Conservation (phyloP, 164 flowering plant species). For the Dillenia turbinata region DNA sequence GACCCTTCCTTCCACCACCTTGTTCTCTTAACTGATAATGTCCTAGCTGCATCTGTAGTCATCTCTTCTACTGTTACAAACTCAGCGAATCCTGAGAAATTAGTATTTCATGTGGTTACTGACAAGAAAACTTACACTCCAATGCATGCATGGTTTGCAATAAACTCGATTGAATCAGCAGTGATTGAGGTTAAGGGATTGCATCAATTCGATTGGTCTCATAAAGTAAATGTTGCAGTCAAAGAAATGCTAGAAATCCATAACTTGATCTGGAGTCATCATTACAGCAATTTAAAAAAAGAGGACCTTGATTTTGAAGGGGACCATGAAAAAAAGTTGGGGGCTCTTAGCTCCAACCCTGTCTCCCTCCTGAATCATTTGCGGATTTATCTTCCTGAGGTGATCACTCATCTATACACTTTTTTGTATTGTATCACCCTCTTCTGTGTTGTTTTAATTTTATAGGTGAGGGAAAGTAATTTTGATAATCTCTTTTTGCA, state of each 20-base stretch:
- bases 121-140: constrained; percentile 78
- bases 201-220: constrained; percentile 73
- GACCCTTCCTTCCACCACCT: constrained; percentile 55
- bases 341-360: constrained; percentile 40
- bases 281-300: constrained; percentile 23
- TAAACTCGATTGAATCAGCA: constrained; percentile 36
- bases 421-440: too few species aligned
- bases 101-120: constrained; percentile 71
- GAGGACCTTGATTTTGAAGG: constrained; percentile 18
- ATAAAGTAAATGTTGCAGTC: constrained; percentile 39
- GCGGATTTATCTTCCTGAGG: constrained; percentile 67
- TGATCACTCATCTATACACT: constrained; percentile 13
- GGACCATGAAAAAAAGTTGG: constrained; percentile 20
- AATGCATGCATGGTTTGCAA: constrained; percentile 85
- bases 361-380: constrained; percentile 56
- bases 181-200: constrained; percentile 75
- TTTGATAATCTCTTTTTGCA: constrained; percentile 1
- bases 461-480: too few species aligned
- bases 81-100: constrained; percentile 42
- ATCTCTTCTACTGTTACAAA: constrained; percentile 45
- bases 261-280: constrained; percentile 31
- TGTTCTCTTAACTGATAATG: constrained; percentile 62
- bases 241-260: constrained; percentile 50
- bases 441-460: too few species aligned
- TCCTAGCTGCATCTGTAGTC: constrained; percentile 72